phyloP scores from a whole-genome alignment of 768 basidiomycete genomes.

The Coprinopsis sp. region DNA sequence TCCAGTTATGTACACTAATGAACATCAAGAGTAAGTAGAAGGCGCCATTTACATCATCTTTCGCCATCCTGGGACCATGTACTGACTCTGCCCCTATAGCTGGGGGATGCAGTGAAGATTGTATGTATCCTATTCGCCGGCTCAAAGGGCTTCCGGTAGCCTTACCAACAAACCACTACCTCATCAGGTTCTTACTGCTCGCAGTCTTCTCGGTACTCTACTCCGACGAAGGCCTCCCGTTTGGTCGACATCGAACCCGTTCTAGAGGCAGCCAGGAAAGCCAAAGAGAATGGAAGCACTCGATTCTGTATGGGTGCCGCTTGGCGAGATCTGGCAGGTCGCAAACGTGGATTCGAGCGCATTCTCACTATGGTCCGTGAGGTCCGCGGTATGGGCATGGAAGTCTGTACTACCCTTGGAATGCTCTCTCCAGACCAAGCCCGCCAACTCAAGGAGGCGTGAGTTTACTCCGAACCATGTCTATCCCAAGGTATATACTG shows the following conservation, averaged over 20 bases:
- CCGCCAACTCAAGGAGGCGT: conserved; percentile 88
- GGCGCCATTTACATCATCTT: conserved; percentile 20
- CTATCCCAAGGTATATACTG: conserved; percentile 2
- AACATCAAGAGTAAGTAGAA: conserved; percentile 88
- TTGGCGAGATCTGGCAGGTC: conserved; percentile 91
- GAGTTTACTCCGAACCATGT: conserved; percentile 21
- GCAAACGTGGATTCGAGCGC: conserved; percentile 89
- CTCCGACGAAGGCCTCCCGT: conserved; percentile 82
- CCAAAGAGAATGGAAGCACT: conserved; percentile 95
- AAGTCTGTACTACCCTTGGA: conserved; percentile 97
- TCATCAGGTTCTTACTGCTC: conserved; percentile 89
- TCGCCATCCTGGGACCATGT: conserved; percentile 11
- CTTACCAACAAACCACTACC: conserved; percentile 1
- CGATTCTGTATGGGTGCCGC: conserved; percentile 99
- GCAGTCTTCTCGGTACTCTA: conserved; percentile 91
- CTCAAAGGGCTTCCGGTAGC: too few species aligned
- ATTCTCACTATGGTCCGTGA: conserved; percentile 90
- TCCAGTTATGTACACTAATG: conserved; percentile 96
- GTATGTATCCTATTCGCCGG: conserved; percentile 40
- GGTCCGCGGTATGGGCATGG: conserved; percentile 95
- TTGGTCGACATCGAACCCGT: conserved; percentile 90
- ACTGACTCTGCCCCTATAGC: conserved; percentile 42
- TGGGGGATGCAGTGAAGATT: conserved; percentile 95
- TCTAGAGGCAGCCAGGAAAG: conserved; percentile 85
- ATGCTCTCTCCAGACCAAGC: conserved; percentile 97